Percentiles rank a stretch among this genome's conserved stretches.
Evolutionary conservation across 2,329 filamentous ascomycete species (phyloP).

Genomic region (Aspergillus sp.): DNA sequence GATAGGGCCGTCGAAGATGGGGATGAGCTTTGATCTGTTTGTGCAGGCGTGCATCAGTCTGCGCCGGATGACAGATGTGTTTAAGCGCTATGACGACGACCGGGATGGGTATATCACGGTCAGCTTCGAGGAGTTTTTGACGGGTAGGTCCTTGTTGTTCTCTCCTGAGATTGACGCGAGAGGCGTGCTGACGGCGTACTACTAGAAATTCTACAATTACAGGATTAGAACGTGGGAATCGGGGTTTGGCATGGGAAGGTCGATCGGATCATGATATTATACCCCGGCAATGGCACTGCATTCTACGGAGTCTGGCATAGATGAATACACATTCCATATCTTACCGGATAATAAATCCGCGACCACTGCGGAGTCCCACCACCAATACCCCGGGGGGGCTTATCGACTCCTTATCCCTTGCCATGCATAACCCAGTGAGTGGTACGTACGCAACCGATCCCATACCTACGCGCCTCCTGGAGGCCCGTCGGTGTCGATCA

Average conservation of each 20-base stretch:
- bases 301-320: too few species aligned
- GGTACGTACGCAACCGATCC: too few species aligned
- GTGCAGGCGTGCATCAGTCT: conserved; percentile 95
- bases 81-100: conserved; percentile 98
- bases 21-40: conserved; percentile 90
- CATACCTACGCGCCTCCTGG: too few species aligned
- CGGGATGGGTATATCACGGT: conserved; percentile 85
- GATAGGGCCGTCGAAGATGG: conserved; percentile 36
- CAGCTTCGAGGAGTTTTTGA: conserved; percentile 73
- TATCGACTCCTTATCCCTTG: too few species aligned
- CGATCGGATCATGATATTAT: conserved; percentile 1
- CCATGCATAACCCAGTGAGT: too few species aligned
- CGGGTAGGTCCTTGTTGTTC: conserved; percentile 36
- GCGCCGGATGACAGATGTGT: conserved; percentile 98
- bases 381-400: too few species aligned
- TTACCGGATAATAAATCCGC: too few species aligned
- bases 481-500: too few species aligned
- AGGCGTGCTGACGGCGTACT: not conserved
- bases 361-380: too few species aligned
- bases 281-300: not conserved
- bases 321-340: too few species aligned
- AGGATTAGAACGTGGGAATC: conserved; percentile 18
- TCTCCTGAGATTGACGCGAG: not conserved
- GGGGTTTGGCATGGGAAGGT: not conserved
- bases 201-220: conserved; percentile 28